A percentile compares a stretch with the other conserved stretches of the same genome.
Conservation (phyloP, 306 rosid genomes). For the Cicer chorassanicum region DNA sequence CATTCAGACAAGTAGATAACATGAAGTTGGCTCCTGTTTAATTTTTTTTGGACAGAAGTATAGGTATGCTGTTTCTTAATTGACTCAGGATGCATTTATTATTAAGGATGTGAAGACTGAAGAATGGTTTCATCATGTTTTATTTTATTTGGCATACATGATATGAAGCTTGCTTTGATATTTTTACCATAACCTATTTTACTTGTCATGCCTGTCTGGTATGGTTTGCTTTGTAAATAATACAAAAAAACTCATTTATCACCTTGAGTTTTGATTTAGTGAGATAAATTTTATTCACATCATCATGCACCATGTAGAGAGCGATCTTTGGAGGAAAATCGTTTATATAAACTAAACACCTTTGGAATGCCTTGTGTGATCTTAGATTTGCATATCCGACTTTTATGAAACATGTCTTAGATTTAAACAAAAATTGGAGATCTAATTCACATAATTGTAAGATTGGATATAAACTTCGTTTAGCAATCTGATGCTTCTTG, state of each 20-base stretch:
- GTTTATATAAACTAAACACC: constrained; percentile 9
- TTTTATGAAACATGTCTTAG: neutral
- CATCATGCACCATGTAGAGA: neutral
- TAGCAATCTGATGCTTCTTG: constrained; percentile 1
- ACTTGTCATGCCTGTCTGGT: constrained; percentile 18
- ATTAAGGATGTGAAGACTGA: constrained; percentile 6
- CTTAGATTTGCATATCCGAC: constrained; percentile 3
- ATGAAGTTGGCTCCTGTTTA: constrained; percentile 38
- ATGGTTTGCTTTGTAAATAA: constrained; percentile 11
- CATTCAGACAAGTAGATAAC: constrained; percentile 73
- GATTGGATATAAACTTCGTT: constrained; percentile 15
- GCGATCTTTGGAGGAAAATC: neutral
- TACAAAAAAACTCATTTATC: neutral
- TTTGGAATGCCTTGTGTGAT: neutral
- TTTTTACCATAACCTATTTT: constrained; percentile 28
- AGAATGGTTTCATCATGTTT: constrained; percentile 12
- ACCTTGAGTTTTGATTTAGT: neutral
- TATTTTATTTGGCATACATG: constrained; percentile 10
- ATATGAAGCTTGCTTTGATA: constrained; percentile 23
- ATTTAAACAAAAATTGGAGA: neutral
- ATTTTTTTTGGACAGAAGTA: constrained; percentile 39
- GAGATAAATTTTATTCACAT: constrained; percentile 21
- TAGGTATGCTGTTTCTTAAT: constrained; percentile 50
- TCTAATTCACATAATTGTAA: neutral
- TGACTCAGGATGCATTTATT: constrained; percentile 6